Evolutionary conservation across 1,284 basidiomycete genomes (phyloP), one percentile per base, ranked within the genome.

Genomic region (Cryptococcus jaspeensis): DNA sequence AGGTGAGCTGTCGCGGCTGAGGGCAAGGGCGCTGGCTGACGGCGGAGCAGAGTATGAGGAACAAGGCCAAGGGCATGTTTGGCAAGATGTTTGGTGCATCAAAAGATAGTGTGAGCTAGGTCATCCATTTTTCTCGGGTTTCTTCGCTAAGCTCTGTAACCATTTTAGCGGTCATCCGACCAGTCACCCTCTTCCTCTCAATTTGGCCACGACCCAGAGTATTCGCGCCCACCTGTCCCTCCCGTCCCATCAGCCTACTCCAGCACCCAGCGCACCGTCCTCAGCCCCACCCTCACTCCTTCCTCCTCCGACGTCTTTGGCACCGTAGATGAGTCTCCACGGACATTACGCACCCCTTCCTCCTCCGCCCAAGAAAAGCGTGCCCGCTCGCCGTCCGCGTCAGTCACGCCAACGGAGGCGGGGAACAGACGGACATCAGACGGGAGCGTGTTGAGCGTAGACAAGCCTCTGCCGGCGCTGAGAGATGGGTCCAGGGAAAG

Each of bases 21-120:
- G 45, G 11, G 5, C 8, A 38, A 35, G 16, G 23, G 3, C 13
- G 20, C 37, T 8, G 25, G 32, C 48, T 53, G 39, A 48, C 35
- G 5, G 28, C 38, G n/a, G 13, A 44, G 2, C 48, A 74, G 72
- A 74, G 64, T 40, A 65, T 72, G 58, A 61, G 70, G 15, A 67
- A 56, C 59, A 75, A 67, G 57, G 70, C 71, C 32, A 73, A 60
- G 59, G 74, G 75, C 15, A 65, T 78, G 56, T 73, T 77, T 56
- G 75, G 75, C 1, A 64, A 74, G 50, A 73, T 77, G 70, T 78
- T 78, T 60, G 73, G 73, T 5, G 56, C 65, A 4, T 52, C 60
- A 2, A 58, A 36, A 6, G 36, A 55, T 38, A 35, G 37, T 32
- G 59, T 60, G 25, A 28, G 58, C 40, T 18, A 15, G 20, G 4